Evolutionary conservation across 306 rosid species (phyloP).

Genomic region (Malus fusca): DNA sequence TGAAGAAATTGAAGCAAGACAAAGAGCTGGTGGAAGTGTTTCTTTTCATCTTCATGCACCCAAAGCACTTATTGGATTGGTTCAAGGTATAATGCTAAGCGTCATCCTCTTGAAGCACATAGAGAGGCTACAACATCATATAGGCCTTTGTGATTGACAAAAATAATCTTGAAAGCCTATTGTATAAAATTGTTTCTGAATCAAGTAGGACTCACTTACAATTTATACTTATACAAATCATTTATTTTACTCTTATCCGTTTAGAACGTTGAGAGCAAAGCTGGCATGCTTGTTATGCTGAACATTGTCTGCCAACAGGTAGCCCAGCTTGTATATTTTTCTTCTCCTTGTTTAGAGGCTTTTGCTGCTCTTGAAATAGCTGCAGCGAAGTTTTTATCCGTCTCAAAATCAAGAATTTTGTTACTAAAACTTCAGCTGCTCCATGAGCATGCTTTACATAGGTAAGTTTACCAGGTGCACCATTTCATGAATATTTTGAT

Average conservation of each 20-base stretch:
- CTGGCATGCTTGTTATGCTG: not conserved
- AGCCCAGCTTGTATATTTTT: not conserved
- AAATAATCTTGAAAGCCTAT: not conserved
- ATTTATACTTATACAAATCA: not conserved
- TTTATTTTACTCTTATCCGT: not conserved
- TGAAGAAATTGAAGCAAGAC: constrained; percentile 81
- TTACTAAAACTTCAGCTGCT: no score
- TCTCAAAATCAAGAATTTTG: no score
- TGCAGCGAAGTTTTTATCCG: no score
- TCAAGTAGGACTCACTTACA: not conserved
- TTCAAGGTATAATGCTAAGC: constrained; percentile 53
- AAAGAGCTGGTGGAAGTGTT: constrained; percentile 55
- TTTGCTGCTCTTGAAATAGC: no score
- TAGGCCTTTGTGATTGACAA: not conserved
- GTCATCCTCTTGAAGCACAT: not conserved
- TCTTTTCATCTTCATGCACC: constrained; percentile 82
- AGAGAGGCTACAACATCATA: not conserved
- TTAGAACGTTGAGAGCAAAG: not conserved
- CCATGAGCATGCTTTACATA: no score
- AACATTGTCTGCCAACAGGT: not conserved
- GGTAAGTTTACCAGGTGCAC: no score
- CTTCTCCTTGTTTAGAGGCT: no score
- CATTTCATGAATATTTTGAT: no score
- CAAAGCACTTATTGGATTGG: constrained; percentile 61
- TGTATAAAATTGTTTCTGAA: not conserved